phyloP scores from a whole-genome alignment of 371 early-diverging fungal species.

The Vairimorpha necatrix region DNA sequence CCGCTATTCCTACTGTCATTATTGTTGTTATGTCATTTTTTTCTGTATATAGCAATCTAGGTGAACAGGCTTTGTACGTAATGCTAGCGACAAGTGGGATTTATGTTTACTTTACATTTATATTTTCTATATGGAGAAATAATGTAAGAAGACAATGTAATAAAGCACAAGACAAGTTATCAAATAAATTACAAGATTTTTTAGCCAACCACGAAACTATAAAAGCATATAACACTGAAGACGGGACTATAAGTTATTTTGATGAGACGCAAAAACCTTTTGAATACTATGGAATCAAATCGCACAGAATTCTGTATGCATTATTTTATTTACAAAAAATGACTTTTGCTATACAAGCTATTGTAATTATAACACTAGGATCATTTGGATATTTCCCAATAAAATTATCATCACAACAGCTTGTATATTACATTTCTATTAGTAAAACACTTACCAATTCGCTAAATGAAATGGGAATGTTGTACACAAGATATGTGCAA shows the following conservation, averaged over 20 bases:
- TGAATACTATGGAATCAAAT: conserved; percentile 21
- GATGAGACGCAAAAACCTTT: conserved; percentile 38
- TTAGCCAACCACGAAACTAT: conserved; percentile 58
- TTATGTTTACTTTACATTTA: conserved; percentile 53
- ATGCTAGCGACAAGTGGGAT: conserved; percentile 29
- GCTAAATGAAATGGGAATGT: conserved; percentile 13
- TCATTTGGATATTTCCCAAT: conserved; percentile 23
- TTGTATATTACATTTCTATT: conserved; percentile 42
- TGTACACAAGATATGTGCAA: conserved; percentile 53
- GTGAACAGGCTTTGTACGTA: conserved; percentile 29
- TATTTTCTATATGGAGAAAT: conserved; percentile 57
- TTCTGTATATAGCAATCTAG: conserved; percentile 21
- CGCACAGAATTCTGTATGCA: conserved; percentile 45
- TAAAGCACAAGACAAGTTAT: conserved; percentile 33
- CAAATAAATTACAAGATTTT: conserved; percentile 48
- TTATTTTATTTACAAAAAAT: conserved; percentile 56
- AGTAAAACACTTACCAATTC: not conserved
- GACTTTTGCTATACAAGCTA: conserved; percentile 38
- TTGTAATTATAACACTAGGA: conserved; percentile 45
- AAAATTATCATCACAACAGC: conserved; percentile 33
- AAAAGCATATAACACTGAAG: conserved; percentile 49
- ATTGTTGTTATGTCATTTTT: conserved; percentile 6
- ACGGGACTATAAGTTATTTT: conserved; percentile 40
- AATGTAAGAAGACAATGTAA: conserved; percentile 50
- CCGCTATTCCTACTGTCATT: conserved; percentile 42